Evolutionary conservation across 176 grass and related monocot species (phyloP).

Genomic region (Aegilops tauschii): DNA sequence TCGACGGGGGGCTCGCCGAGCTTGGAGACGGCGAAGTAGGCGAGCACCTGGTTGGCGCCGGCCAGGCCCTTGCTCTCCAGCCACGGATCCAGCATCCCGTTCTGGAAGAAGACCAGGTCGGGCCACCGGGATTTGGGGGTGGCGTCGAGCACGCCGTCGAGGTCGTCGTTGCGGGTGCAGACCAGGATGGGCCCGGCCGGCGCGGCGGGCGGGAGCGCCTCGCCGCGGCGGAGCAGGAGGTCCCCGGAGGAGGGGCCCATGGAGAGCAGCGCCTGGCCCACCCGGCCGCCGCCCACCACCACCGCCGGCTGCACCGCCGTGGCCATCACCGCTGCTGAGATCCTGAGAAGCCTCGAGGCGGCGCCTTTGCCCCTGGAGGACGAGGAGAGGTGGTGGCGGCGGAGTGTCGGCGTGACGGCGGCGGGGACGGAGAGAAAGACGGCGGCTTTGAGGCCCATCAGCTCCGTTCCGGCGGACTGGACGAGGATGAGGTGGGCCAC

Average conservation of each 20-base stretch:
- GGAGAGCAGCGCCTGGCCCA: slow-evolving; percentile 59
- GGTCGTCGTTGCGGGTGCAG: slow-evolving; percentile 95
- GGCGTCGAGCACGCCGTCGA: slow-evolving; percentile 78
- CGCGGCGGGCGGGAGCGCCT: slow-evolving; percentile 51
- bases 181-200: slow-evolving; percentile 68
- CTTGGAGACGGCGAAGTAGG: slow-evolving; percentile 89
- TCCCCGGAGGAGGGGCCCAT: slow-evolving; percentile 53
- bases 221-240: slow-evolving; percentile 62
- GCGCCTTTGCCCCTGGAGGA: slow-evolving; percentile 21
- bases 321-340: slow-evolving; percentile 28
- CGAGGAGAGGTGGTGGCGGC: neutral
- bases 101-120: slow-evolving; percentile 99
- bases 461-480: neutral
- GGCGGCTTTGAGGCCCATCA: slow-evolving; percentile 40
- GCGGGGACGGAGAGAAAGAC: slow-evolving; percentile 19
- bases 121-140: slow-evolving; percentile 73
- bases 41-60: slow-evolving; percentile 81
- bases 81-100: slow-evolving; percentile 98
- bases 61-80: slow-evolving; percentile 81
- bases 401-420: slow-evolving; percentile 32
- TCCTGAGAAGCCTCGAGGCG: neutral
- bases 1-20: slow-evolving; percentile 81
- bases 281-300: slow-evolving; percentile 79
- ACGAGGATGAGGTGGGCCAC: no score
- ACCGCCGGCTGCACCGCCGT: slow-evolving; percentile 60